phyloP scores from a whole-genome alignment of 352 stramenopile species.

The Phytophthora tubulina region DNA sequence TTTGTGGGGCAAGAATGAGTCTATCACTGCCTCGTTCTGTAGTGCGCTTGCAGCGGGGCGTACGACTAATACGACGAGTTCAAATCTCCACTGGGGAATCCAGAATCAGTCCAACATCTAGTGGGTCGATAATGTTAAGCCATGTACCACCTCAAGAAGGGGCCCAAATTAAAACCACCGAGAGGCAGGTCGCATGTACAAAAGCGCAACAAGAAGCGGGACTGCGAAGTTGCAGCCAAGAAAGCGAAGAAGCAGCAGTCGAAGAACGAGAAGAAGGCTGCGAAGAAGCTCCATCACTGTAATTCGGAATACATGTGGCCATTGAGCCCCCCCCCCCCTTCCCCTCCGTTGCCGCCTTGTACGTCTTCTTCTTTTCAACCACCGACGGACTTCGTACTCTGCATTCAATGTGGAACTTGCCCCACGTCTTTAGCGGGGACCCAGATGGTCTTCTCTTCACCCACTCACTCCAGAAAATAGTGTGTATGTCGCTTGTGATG shows the following conservation, averaged over 20 bases:
- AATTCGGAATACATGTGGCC: constrained; percentile 21
- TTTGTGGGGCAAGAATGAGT: no score
- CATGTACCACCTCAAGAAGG: no score
- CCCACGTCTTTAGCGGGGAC: constrained; percentile 2
- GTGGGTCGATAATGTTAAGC: no score
- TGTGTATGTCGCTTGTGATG: constrained; percentile 1
- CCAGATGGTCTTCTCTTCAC: constrained; percentile 7
- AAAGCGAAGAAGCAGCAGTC: neutral
- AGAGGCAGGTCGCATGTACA: neutral
- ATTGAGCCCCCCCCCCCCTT: constrained; percentile 8
- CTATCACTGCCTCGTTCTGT: no score
- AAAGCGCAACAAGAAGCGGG: neutral
- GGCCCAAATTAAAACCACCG: no score
- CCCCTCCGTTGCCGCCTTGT: neutral
- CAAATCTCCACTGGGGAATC: no score
- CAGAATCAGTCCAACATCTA: no score
- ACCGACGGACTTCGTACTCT: neutral
- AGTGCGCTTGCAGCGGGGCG: no score
- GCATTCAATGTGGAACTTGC: constrained; percentile 16
- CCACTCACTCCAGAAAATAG: constrained; percentile 30
- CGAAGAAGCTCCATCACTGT: neutral
- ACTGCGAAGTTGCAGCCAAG: constrained; percentile 7
- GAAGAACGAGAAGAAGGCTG: constrained; percentile 1
- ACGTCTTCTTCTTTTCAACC: constrained; percentile 6
- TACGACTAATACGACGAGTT: no score